Percentiles rank a stretch among this genome's conserved stretches.
Conservation (phyloP, 805 yeast genomes). For the Saccharomycopsis schoenii region DNA sequence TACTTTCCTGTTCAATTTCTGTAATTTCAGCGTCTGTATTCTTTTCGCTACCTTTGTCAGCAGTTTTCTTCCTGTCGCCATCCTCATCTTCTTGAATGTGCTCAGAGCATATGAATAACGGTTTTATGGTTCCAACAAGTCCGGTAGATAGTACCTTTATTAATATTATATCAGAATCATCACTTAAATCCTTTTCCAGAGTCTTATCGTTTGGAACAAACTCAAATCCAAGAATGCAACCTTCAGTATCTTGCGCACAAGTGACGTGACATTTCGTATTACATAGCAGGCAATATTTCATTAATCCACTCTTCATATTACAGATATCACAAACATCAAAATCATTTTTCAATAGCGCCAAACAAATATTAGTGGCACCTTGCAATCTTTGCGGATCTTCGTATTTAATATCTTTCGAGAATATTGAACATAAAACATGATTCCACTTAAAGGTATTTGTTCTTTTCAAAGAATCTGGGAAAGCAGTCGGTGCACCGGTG, state of each 20-base stretch:
- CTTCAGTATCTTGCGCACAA: slow-evolving; percentile 44
- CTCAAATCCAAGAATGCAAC: slow-evolving; percentile 46
- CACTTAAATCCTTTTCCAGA: background rate
- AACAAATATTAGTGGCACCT: slow-evolving; percentile 27
- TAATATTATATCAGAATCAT: background rate
- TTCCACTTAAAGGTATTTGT: slow-evolving; percentile 65
- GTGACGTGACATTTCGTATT: slow-evolving; percentile 37
- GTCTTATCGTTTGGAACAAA: slow-evolving; percentile 8
- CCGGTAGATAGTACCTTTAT: slow-evolving; percentile 5
- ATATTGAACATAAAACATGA: slow-evolving; percentile 63
- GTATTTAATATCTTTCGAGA: slow-evolving; percentile 36
- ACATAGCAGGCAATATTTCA: slow-evolving; percentile 40
- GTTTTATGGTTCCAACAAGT: slow-evolving; percentile 13
- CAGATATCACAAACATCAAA: slow-evolving; percentile 37
- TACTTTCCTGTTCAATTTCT: background rate
- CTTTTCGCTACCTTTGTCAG: background rate
- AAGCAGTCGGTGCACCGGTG: slow-evolving; percentile 30
- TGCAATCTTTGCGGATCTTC: slow-evolving; percentile 35
- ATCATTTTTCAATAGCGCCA: slow-evolving; percentile 25
- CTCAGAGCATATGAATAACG: slow-evolving; percentile 10
- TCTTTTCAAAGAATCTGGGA: slow-evolving; percentile 62
- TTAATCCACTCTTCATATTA: slow-evolving; percentile 38
- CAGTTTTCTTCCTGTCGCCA: background rate
- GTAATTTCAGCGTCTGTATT: background rate
- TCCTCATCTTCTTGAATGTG: slow-evolving; percentile 3